Base-by-base conservation (phyloP, 495 filamentous ascomycete genomes). In the Annulohypoxylon nitens region DNA sequence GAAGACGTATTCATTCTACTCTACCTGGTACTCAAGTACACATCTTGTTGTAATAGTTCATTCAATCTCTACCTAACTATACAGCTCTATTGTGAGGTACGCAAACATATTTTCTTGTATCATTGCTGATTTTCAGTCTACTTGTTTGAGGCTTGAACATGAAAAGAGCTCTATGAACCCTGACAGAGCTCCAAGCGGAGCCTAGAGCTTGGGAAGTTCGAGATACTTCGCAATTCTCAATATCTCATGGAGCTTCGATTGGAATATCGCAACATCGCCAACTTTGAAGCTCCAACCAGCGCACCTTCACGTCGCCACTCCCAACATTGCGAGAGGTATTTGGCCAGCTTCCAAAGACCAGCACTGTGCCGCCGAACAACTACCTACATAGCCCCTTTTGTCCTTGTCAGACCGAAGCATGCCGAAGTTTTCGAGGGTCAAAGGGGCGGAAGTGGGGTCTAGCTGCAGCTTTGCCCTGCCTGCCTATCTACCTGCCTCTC, bases 371-470 rank as follows among this genome's bases (percentile, higher is more conserved):
- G 25, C 30, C 57, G 26, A 43, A 51, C 53, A 36, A 68, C 53
- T n/a, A 12, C 36, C 53, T n/a, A 12, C 36, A 41, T 54, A 20
- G 20, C 60, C 2, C 33, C 48, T 11, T 14, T 59, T 57, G 30
- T 58, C 20, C 63, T 67, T 72, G 33, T 36, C 57, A 57, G 39
- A 60, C 69, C 58, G 69, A 72, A 63, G 50, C 59, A 60, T 68
- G 53, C 60, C 64, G 64, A 61, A 61, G 18, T 53, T 53, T 30
- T 34, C 33, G 34, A 41, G 53, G 45, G 36, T 64, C 34, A 18
- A 69, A 60, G 43, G 39, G 54, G 36, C 61, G 71, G 57, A 43
- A 53, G 70, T 69, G 70, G 70, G 64, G 70, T 73, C 37, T 14
- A 64, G 41, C 34, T 69, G 47, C 60, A 74, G 71, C 55, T 59